Percentiles rank a stretch among this genome's conserved stretches.
phyloP scores from a whole-genome alignment of 2,329 filamentous ascomycete species.

The Aspergillus intermedius region DNA sequence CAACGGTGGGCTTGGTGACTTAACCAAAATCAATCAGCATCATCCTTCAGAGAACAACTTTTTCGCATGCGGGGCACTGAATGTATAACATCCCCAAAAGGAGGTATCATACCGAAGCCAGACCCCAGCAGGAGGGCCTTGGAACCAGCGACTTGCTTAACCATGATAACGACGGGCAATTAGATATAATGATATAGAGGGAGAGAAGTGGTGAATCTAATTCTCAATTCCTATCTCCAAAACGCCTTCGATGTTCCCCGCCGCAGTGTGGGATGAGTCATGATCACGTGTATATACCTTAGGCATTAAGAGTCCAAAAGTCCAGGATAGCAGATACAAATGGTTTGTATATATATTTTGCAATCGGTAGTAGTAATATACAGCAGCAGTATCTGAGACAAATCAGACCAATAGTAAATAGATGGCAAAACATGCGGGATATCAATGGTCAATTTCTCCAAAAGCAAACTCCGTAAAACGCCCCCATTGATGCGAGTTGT shows the following conservation, averaged over 20 bases:
- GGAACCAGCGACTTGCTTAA: slow-evolving; percentile 31
- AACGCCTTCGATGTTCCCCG: slow-evolving; percentile 7
- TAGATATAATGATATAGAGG: slow-evolving; percentile 4
- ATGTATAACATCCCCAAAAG: slow-evolving; percentile 1
- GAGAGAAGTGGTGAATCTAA: slow-evolving; percentile 6
- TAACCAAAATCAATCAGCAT: slow-evolving; percentile 9
- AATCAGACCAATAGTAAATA: background rate
- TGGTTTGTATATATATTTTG: background rate
- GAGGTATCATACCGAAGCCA: slow-evolving; percentile 27
- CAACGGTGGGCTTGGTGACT: slow-evolving; percentile 59
- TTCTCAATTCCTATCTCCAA: background rate
- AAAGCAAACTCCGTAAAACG: slow-evolving; percentile 10
- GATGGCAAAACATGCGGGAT: background rate
- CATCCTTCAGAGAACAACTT: background rate
- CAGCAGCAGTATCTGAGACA: background rate
- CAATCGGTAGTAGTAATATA: background rate
- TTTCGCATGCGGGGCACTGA: slow-evolving; percentile 14
- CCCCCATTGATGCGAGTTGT: slow-evolving; percentile 4
- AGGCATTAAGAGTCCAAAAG: background rate
- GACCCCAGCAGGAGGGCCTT: slow-evolving; percentile 35
- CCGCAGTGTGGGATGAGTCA: slow-evolving; percentile 15
- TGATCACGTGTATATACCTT: slow-evolving; percentile 18
- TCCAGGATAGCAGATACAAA: background rate
- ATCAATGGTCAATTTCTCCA: slow-evolving; percentile 1
- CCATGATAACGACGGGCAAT: slow-evolving; percentile 23